Conservation (phyloP, 768 basidiomycete species). For the Suillus weaverae region DNA sequence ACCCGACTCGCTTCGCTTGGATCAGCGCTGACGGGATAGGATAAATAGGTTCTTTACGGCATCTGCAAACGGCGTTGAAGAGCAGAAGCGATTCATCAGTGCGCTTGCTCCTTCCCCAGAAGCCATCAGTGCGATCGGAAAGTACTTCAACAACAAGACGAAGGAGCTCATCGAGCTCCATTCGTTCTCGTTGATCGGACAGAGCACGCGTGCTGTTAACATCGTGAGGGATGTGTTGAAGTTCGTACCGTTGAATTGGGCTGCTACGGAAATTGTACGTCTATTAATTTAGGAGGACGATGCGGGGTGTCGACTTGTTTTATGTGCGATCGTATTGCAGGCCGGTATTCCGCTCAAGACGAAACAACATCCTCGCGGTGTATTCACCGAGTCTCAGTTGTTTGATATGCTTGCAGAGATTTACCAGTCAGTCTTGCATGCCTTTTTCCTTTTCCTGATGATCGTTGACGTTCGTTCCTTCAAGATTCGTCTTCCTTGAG, state of each 20-base stretch:
- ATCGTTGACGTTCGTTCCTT: not conserved
- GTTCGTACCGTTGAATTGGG: slow-evolving; percentile 67
- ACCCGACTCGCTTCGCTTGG: not conserved
- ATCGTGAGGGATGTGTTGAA: slow-evolving; percentile 69
- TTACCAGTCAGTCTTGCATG: slow-evolving; percentile 50
- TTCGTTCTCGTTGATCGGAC: slow-evolving; percentile 60
- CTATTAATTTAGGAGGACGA: not conserved
- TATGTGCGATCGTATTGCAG: slow-evolving; percentile 34
- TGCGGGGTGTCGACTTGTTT: not conserved
- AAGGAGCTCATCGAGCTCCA: slow-evolving; percentile 51
- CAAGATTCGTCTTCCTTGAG: slow-evolving; percentile 76
- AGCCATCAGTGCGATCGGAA: slow-evolving; percentile 47
- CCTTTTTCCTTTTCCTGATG: not conserved
- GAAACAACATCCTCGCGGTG: slow-evolving; percentile 50
- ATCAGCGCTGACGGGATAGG: slow-evolving; percentile 6
- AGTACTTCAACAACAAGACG: slow-evolving; percentile 69
- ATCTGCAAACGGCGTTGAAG: slow-evolving; percentile 36
- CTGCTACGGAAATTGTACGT: slow-evolving; percentile 65
- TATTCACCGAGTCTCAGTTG: slow-evolving; percentile 61
- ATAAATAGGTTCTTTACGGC: slow-evolving; percentile 64
- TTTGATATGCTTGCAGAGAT: slow-evolving; percentile 67
- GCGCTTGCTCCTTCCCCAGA: slow-evolving; percentile 51
- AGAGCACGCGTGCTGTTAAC: slow-evolving; percentile 55
- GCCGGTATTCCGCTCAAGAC: slow-evolving; percentile 73
- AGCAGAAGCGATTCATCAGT: slow-evolving; percentile 48